A percentile compares a stretch with the other conserved stretches of the same genome.
phyloP scores from a whole-genome alignment of 129 eudicot genomes.

The Pittosporum tobira region DNA sequence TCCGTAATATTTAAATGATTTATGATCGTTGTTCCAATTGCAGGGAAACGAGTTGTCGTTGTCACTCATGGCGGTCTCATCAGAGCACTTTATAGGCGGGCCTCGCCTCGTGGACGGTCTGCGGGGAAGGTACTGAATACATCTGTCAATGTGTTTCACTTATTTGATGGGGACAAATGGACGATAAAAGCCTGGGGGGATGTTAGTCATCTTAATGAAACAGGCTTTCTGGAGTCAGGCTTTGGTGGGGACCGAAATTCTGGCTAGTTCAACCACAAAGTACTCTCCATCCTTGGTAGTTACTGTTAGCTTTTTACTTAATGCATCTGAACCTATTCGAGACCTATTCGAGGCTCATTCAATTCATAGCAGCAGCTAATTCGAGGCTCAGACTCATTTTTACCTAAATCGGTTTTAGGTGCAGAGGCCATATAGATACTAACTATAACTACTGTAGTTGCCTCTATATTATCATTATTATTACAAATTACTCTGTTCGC shows the following conservation, averaged over 20 bases:
- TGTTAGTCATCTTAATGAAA: slow-evolving; percentile 18
- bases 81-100: slow-evolving; percentile 50
- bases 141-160: slow-evolving; percentile 17
- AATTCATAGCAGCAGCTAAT: neutral
- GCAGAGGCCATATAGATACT: neutral
- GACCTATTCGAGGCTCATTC: neutral
- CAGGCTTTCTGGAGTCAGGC: slow-evolving; percentile 14
- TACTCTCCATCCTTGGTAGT: neutral
- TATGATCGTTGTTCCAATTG: neutral
- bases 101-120: slow-evolving; percentile 2
- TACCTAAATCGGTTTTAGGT: neutral
- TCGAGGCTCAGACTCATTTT: neutral
- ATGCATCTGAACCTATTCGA: neutral
- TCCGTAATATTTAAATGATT: neutral
- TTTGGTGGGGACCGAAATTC: slow-evolving; percentile 19
- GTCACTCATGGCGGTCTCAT: slow-evolving; percentile 87
- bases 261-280: slow-evolving; percentile 1
- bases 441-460: no score
- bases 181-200: slow-evolving; percentile 23
- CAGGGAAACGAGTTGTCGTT: slow-evolving; percentile 81
- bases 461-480: neutral
- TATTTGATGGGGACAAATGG: slow-evolving; percentile 17
- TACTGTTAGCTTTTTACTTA: neutral
- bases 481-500: no score
- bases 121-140: slow-evolving; percentile 16